Evolutionary conservation across 2,329 filamentous ascomycete species (phyloP), one percentile per base, ranked within the genome.

Genomic region (Beauveria medogensis): DNA sequence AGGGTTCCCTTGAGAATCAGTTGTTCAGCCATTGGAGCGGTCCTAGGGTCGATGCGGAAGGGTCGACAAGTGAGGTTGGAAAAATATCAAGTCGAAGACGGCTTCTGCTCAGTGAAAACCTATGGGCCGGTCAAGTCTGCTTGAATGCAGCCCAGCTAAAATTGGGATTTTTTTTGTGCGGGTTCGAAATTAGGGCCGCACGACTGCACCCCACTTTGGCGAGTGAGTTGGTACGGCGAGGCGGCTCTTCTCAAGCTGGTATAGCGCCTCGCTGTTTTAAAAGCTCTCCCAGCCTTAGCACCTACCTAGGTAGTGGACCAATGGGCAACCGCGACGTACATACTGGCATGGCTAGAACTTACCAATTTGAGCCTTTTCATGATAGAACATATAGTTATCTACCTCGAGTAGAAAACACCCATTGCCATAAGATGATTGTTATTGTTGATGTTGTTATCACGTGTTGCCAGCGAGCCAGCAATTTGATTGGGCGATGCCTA

Each of bases 1-100:
- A 96, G 90, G 85, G 90, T 94, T 79, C 91, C 91, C 85, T 93
- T 92, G 81, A 94, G 89, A 83, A 95, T 91, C 79, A 94, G 84
- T 86, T 93, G 89, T 86, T 94, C 90, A 84, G 89, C 88, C 90
- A 94, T 94, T 73, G 73, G 79, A 75, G 73, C 74, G 71, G 74
- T 76, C 73, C 73, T 75, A 70, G 69, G 72, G 72, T 73, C 72
- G 72, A 74, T 77, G 71, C 68, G 69, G 69, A 70, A 67, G 68
- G 67, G 60, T 63, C 64, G 67, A 66, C 63, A 67, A 66, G 69
- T 71, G 67, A 67, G 66, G 70, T 69, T 74, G 75, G 71, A 67
- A 67, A 71, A 72, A 69, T 68, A 71, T 72, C 67, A 66, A 62
- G 22, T 59, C 56, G 40, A 56, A 59, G 55, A 44, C 46, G 10